Evolutionary conservation across 2,329 filamentous ascomycete species (phyloP).

Genomic region (Fusarium sp.): DNA sequence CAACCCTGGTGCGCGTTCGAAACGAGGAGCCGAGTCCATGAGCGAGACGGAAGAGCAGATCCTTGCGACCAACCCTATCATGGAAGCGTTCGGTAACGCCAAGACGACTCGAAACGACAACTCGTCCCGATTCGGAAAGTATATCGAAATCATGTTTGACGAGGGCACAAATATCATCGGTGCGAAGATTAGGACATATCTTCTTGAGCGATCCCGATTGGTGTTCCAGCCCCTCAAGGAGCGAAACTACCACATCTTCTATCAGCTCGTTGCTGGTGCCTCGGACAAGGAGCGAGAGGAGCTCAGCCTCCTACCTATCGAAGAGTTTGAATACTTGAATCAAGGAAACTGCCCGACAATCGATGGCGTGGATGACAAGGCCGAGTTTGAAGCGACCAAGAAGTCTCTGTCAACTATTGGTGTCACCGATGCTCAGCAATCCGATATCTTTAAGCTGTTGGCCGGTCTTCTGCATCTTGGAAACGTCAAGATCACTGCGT

Average conservation of each 20-base stretch:
- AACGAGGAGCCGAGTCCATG: conserved; percentile 82
- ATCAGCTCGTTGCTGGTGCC: conserved; percentile 94
- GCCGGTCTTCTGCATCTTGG: conserved; percentile 93
- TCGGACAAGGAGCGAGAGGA: conserved; percentile 84
- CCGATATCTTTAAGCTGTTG: conserved; percentile 88
- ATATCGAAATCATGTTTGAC: conserved; percentile 99
- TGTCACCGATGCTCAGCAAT: conserved; percentile 77
- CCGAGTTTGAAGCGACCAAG: conserved; percentile 90
- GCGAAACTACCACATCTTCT: conserved; percentile 99
- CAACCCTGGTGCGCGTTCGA: conserved; percentile 80
- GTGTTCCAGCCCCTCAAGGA: conserved; percentile 98
- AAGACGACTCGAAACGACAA: conserved; percentile 99
- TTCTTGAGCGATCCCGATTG: conserved; percentile 92
- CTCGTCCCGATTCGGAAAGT: conserved; percentile 98
- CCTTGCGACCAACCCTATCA: conserved; percentile 96
- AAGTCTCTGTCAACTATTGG: conserved; percentile 90
- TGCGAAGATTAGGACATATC: conserved; percentile 94
- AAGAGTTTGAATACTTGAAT: conserved; percentile 96
- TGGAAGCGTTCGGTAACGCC: conserved; percentile 99
- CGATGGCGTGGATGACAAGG: conserved; percentile 94
- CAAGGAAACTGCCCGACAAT: conserved; percentile 92
- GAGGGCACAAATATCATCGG: conserved; percentile 95
- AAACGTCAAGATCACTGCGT: conserved; percentile 94
- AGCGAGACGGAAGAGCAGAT: conserved; percentile 99
- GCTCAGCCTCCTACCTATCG: conserved; percentile 80